Evolutionary conservation across 73 alveolate genomes (phyloP).

Genomic region (Tetrahymena thermophila): DNA sequence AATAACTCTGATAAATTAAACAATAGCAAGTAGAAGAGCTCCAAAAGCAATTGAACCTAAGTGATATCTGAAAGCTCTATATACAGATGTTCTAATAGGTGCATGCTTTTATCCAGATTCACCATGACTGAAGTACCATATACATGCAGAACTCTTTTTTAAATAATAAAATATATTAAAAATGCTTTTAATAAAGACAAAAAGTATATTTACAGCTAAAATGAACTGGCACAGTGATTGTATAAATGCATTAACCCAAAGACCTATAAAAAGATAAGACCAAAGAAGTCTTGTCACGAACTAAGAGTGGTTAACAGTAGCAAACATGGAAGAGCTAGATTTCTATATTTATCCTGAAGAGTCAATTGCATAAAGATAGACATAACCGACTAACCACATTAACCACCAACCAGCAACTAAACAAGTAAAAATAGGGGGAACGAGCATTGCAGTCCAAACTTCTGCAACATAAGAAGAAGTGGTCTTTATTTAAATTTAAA

Average conservation of each 20-base stretch:
- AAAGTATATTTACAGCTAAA: not conserved
- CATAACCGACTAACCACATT: slow-evolving; percentile 80
- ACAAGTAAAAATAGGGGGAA: slow-evolving; percentile 40
- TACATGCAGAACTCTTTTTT: slow-evolving; percentile 63
- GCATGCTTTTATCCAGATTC: slow-evolving; percentile 88
- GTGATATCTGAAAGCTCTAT: slow-evolving; percentile 92
- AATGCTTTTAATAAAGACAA: slow-evolving; percentile 2
- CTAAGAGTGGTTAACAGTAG: slow-evolving; percentile 72
- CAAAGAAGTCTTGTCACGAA: slow-evolving; percentile 64
- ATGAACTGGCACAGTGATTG: slow-evolving; percentile 60
- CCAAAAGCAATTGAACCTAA: slow-evolving; percentile 97
- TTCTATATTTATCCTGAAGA: slow-evolving; percentile 64
- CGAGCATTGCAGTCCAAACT: slow-evolving; percentile 38
- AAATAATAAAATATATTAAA: slow-evolving; percentile 55
- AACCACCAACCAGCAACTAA: slow-evolving; percentile 41
- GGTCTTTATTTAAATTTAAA: slow-evolving; percentile 27
- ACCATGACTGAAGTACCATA: slow-evolving; percentile 94
- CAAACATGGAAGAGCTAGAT: slow-evolving; percentile 53
- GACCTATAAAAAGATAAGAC: slow-evolving; percentile 77
- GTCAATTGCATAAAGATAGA: slow-evolving; percentile 61
- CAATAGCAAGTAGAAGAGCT: slow-evolving; percentile 86
- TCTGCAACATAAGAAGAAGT: slow-evolving; percentile 37
- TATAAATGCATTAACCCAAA: slow-evolving; percentile 75
- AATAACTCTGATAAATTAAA: slow-evolving; percentile 79
- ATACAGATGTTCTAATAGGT: slow-evolving; percentile 62